Base-by-base conservation (phyloP, 495 filamentous ascomycete species). In the Pyrenopolyporus hunteri region DNA sequence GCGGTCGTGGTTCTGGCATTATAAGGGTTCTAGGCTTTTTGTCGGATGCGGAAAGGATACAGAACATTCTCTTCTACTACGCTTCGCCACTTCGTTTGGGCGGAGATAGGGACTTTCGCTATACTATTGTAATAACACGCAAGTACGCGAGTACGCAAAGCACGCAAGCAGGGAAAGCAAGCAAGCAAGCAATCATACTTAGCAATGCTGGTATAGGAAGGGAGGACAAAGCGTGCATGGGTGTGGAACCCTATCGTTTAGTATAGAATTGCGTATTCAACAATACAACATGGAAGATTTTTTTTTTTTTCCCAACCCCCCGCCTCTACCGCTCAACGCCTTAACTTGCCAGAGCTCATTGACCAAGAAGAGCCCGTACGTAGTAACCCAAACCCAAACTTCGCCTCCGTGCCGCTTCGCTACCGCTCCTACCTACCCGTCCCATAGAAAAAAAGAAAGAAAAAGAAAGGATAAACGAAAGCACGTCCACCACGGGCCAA, bases 1-100 rank as follows among this genome's bases (percentile, higher is more conserved):
- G 49, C 31, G 4, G 63, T 42, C 11, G 17, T 67, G 29, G 16
- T 32, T 13, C 19, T 67, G 5, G 57, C 45, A 25, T 25, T 40
- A 5, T 55, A 19, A 23, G 25, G 4, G 35, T 11, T 40, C 10
- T 55, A 17, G 23, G 16, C 9, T 16, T 33, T 6, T 35, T 35
- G 17, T n/a, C n/a, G n/a, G n/a, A n/a, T n/a, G n/a, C n/a, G n/a
- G n/a, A n/a, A n/a, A n/a, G n/a, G 9, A 42, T 42, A 6, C 37
- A 7, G 35, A 19, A 9, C 6, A 11, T 39, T 39, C 35, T n/a
- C 11, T 42, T 23, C 8, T 22, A n/a, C 37, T 42, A 42, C 20
- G 37, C 31, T 33, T 17, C 20, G 17, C 36, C 20, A 40, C 20
- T 14, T 9, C 36, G 14, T 40, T 20, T 17, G 20, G 23, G 37